Evolutionary conservation across 176 grass and related monocot species (phyloP).

Genomic region (Secale cereale): DNA sequence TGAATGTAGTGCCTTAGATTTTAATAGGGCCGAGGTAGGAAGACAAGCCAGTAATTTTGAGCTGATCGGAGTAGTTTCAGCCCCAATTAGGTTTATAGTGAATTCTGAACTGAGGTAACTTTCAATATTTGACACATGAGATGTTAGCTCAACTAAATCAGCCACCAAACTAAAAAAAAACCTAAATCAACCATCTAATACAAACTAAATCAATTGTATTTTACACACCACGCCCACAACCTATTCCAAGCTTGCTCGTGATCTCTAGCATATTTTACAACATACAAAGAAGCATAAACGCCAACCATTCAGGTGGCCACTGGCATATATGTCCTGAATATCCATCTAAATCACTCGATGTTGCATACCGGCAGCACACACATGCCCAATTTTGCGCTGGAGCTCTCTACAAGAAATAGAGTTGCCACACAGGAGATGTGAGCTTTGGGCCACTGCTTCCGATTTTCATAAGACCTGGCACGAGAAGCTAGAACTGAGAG

Average conservation of each 20-base stretch:
- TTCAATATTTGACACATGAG: no score
- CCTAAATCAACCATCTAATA: neutral
- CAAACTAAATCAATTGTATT: neutral
- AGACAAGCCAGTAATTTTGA: no score
- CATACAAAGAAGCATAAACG: neutral
- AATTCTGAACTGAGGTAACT: no score
- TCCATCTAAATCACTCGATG: neutral
- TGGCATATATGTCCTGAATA: neutral
- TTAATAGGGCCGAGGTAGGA: no score
- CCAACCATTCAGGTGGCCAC: neutral
- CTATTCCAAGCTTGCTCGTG: neutral
- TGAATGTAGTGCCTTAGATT: neutral
- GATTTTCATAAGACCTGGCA: neutral
- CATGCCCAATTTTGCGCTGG: constrained; percentile 7
- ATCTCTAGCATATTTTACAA: constrained; percentile 9
- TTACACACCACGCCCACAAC: neutral
- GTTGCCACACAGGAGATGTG: neutral
- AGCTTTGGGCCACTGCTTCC: neutral
- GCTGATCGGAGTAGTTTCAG: no score
- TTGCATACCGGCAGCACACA: neutral
- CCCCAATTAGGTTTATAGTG: no score
- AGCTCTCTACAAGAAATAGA: neutral
- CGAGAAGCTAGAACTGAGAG: neutral
- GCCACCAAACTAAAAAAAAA: no score
- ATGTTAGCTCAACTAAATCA: neutral